Base-by-base conservation (phyloP, 1,284 basidiomycete genomes). In the Polyporus tsugae region DNA sequence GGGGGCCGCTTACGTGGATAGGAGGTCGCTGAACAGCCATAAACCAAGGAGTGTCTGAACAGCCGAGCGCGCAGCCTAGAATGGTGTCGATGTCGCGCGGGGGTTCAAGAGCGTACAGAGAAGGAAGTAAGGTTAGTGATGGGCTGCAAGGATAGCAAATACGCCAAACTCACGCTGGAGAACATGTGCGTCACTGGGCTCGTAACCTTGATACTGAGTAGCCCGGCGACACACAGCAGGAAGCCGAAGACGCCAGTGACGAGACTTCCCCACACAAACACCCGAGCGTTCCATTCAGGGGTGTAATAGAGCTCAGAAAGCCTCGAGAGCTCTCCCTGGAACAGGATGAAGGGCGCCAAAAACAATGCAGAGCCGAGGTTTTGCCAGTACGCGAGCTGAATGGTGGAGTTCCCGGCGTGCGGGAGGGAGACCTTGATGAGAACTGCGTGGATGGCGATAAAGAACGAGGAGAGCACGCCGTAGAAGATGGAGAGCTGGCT, bases 181-280 rank as follows among this genome's bases (percentile, higher is more conserved):
- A 92, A 91, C 91, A 92, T 92, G 76, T 91, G 91, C 1, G 90
- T 91, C 66, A 92, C 84, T 6, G 90, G 91, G 73, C 88, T 90
- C 15, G 90, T 92, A 60, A 91, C 84, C 75, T 91, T 92, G 80
- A 92, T 91, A 75, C 88, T 90, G 69, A 92, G 80, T 73, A 91
- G 77, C 9, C 90, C 90, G 0, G 91, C 90, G 60, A 92, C 81
- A 72, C 90, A 91, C 29, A 93, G 86, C 67, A 92, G 76, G 79
- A 92, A 92, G 4, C 91, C 91, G 72, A 92, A 91, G n/a, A 89
- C 71, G 39, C 91, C 91, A 17, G 91, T 92, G 60, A 91, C 82
- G 55, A 88, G 71, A 70, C 84, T 88, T 4, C 91, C 91, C 85
- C 85, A 89, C 10, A 87, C 70, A 74, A 92, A 92, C 6, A 87